phyloP scores from a whole-genome alignment of 108 stramenopile species.

The Nitzschia sp. region DNA sequence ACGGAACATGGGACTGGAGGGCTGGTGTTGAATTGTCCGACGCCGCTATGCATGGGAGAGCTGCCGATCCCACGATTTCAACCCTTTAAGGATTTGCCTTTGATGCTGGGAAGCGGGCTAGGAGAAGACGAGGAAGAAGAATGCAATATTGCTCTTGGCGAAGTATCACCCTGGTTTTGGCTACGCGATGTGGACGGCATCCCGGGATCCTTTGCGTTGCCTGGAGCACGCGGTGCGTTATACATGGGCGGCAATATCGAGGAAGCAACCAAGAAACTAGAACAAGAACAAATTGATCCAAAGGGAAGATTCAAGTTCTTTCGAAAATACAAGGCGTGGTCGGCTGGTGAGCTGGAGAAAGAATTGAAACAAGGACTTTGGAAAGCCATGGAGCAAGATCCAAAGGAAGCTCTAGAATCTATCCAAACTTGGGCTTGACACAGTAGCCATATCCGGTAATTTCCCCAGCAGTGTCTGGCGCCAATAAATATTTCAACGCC shows the following conservation, averaged over 20 bases:
- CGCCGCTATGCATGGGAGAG: not conserved
- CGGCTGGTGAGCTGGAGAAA: not conserved
- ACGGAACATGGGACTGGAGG: not conserved
- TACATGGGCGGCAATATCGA: conserved; percentile 2
- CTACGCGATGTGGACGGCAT: not conserved
- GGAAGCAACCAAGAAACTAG: not conserved
- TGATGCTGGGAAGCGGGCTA: conserved; percentile 4
- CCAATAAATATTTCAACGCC: no score
- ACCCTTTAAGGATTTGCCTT: not conserved
- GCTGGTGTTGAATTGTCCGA: not conserved
- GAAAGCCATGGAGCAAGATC: conserved; percentile 5
- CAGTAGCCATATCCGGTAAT: no score
- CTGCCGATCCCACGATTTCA: not conserved
- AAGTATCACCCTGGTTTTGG: conserved; percentile 9
- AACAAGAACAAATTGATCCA: not conserved
- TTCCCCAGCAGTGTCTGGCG: no score
- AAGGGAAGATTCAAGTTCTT: not conserved
- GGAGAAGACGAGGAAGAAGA: not conserved
- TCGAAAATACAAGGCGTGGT: conserved; percentile 6
- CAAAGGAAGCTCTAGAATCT: not conserved
- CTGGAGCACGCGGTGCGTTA: not conserved
- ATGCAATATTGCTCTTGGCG: not conserved
- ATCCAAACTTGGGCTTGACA: no score
- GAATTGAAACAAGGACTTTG: not conserved
- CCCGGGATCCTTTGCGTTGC: not conserved